Conservation (phyloP, 768 basidiomycete genomes). For the Collybiopsis luxurians region DNA sequence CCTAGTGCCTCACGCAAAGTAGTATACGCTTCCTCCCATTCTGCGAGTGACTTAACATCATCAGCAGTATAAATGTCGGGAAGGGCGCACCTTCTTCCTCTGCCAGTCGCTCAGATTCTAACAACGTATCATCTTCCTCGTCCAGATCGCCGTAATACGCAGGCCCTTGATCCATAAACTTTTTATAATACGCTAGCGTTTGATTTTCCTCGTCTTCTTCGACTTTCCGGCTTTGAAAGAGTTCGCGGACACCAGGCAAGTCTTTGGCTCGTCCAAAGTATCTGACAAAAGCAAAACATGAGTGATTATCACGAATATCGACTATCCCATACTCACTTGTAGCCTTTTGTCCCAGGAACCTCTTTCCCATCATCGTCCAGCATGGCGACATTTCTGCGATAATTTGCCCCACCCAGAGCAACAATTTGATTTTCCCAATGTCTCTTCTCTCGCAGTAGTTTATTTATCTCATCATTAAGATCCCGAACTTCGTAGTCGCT, state of each 20-base stretch:
- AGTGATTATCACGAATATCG: neutral
- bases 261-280: slow-evolving; percentile 98
- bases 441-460: slow-evolving; percentile 88
- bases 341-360: slow-evolving; percentile 94
- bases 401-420: slow-evolving; percentile 94
- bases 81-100: slow-evolving; percentile 66
- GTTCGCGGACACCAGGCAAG: slow-evolving; percentile 89
- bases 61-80: neutral
- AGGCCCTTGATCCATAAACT: slow-evolving; percentile 84
- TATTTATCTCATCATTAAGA: slow-evolving; percentile 97
- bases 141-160: slow-evolving; percentile 92
- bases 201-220: slow-evolving; percentile 90
- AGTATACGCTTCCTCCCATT: slow-evolving; percentile 62
- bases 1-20: slow-evolving; percentile 54
- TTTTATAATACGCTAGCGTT: slow-evolving; percentile 73
- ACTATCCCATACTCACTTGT: slow-evolving; percentile 64
- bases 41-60: slow-evolving; percentile 29
- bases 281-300: slow-evolving; percentile 35
- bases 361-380: slow-evolving; percentile 93
- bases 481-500: slow-evolving; percentile 96
- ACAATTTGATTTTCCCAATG: slow-evolving; percentile 99
- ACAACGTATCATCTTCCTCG: slow-evolving; percentile 65
- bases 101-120: slow-evolving; percentile 66
- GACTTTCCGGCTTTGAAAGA: slow-evolving; percentile 85
- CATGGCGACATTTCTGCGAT: slow-evolving; percentile 91